phyloP scores from a whole-genome alignment of 2,329 filamentous ascomycete genomes.

The Hypoxylon rubiginosum region DNA sequence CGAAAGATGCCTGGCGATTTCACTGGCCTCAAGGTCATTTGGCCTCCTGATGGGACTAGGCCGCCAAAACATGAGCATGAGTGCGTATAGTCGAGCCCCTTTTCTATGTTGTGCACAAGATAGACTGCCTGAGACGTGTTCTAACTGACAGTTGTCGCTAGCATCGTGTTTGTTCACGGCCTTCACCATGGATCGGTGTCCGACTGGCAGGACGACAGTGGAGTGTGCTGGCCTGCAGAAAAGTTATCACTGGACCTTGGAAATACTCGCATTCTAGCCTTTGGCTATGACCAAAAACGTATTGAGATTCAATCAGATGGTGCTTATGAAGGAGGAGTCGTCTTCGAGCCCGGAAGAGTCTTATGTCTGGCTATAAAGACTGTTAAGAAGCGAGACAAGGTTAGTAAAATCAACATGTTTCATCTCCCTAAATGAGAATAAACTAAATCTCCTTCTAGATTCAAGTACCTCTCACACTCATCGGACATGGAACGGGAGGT shows the following conservation, averaged over 20 bases:
- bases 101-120: neutral
- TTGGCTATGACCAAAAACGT: neutral
- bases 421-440: neutral
- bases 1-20: neutral
- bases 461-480: neutral
- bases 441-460: neutral
- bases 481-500: neutral
- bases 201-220: neutral
- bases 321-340: neutral
- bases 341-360: neutral
- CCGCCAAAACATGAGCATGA: conserved; percentile 1
- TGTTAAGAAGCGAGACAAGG: neutral
- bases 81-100: neutral
- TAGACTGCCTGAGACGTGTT: neutral
- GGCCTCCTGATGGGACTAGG: neutral
- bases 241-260: neutral
- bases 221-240: neutral
- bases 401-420: neutral
- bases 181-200: neutral
- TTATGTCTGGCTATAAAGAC: neutral
- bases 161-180: neutral
- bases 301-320: neutral
- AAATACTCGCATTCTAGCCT: neutral
- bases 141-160: neutral
- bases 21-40: neutral